These are phyloP conservation scores for Ceratocystis destructans DNA, from an alignment of 2,329 filamentous ascomycete species.

Conservation along the genomic window DNA sequence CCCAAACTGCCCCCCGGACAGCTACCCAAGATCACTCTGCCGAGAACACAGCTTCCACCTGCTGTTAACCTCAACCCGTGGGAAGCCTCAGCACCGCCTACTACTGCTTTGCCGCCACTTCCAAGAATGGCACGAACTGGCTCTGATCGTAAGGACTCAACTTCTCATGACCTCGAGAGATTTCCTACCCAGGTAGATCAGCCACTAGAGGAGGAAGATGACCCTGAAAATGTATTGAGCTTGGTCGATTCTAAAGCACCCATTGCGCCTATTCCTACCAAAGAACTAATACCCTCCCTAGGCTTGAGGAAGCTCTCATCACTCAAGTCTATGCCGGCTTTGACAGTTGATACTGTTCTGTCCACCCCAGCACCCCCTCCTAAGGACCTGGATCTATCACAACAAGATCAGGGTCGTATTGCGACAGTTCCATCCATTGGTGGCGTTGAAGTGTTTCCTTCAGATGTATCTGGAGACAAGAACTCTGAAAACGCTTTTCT, in stretches of 20 bases:
- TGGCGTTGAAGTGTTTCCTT: neutral
- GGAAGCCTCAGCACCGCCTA: constrained; percentile 8
- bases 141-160: neutral
- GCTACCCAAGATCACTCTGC: neutral
- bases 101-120: constrained; percentile 8
- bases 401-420: neutral
- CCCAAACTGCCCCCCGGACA: neutral
- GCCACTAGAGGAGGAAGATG: neutral
- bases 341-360: neutral
- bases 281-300: neutral
- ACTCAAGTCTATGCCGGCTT: neutral
- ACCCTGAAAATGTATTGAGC: neutral
- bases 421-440: neutral
- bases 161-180: neutral
- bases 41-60: constrained; percentile 4
- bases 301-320: neutral
- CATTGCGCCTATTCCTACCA: too few relatives aligned
- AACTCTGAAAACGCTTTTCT: neutral
- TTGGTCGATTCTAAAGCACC: neutral
- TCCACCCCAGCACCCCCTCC: neutral
- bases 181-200: neutral
- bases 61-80: neutral
- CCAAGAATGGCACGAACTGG: neutral
- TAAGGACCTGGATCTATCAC: neutral
- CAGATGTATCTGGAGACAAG: neutral